Conservation (phyloP, 2,329 filamentous ascomycete genomes). For the Ophiostoma australiae region DNA sequence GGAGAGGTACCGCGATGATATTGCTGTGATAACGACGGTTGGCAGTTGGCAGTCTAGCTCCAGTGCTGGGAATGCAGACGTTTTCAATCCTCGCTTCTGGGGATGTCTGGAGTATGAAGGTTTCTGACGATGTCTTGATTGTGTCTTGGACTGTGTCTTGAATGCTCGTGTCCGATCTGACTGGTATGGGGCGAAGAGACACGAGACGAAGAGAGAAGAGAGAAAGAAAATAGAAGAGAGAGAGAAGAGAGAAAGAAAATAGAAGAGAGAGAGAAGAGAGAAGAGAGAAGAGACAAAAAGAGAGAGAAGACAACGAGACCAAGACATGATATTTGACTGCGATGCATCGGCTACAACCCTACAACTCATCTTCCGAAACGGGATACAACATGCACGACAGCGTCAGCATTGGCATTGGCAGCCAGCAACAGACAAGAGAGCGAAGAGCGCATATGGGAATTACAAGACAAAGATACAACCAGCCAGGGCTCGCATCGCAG, state of each 20-base stretch:
- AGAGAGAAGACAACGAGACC: neutral
- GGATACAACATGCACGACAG: neutral
- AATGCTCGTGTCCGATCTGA: neutral
- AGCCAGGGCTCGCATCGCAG: too few species aligned
- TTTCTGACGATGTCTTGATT: neutral
- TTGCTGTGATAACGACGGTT: neutral
- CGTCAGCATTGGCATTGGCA: neutral
- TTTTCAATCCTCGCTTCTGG: neutral
- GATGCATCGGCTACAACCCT: neutral
- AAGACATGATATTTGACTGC: neutral
- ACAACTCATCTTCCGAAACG: neutral
- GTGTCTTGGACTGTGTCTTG: neutral
- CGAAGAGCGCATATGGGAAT: too few species aligned
- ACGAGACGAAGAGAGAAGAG: neutral
- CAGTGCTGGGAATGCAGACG: neutral
- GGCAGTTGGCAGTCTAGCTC: neutral
- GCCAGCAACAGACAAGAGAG: too few species aligned
- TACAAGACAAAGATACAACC: too few species aligned
- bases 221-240: neutral
- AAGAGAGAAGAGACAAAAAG: neutral
- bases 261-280: neutral
- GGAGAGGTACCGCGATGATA: neutral
- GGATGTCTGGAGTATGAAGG: too few species aligned
- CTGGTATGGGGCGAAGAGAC: neutral
- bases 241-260: neutral